Percentiles rank a stretch among this genome's conserved stretches.
These are phyloP conservation scores for Austropuccinia psidii DNA, from an alignment of 1,284 basidiomycete species.

Conservation along the genomic window DNA sequence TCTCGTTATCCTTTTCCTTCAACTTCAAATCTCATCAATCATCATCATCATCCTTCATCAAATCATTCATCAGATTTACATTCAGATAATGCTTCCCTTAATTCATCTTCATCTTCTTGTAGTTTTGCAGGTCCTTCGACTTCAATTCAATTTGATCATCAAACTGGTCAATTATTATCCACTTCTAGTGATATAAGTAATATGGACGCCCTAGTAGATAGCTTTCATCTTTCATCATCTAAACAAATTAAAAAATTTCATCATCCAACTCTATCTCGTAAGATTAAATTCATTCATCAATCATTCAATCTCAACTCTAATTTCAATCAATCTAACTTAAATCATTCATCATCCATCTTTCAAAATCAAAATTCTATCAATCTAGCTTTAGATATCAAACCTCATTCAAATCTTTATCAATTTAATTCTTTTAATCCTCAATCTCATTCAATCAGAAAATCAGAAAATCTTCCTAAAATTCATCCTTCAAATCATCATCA, in stretches of 20 bases:
- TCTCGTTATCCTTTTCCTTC: neutral
- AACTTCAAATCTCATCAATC: neutral
- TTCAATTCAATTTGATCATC: neutral
- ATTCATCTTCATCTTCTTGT: neutral
- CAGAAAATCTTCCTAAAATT: too few relatives aligned
- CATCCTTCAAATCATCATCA: too few relatives aligned
- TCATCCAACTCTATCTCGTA: neutral
- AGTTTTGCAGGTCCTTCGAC: constrained; percentile 20
- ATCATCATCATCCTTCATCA: neutral
- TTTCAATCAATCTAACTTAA: neutral
- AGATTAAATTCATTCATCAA: too few relatives aligned
- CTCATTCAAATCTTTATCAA: too few relatives aligned
- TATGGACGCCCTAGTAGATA: constrained; percentile 26
- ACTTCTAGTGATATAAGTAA: neutral
- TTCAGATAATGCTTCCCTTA: neutral
- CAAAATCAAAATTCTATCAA: too few relatives aligned
- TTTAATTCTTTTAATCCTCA: too few relatives aligned
- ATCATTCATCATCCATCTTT: neutral
- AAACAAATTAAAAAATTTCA: neutral
- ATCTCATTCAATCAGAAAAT: too few relatives aligned
- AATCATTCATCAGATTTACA: neutral
- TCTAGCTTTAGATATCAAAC: too few relatives aligned
- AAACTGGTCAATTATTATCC: constrained; percentile 19
- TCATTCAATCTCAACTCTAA: neutral
- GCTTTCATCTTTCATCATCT: neutral